Evolutionary conservation across 108 stramenopile species (phyloP), one percentile per base, ranked within the genome.

Genomic region (Nitzschia inconspicua): DNA sequence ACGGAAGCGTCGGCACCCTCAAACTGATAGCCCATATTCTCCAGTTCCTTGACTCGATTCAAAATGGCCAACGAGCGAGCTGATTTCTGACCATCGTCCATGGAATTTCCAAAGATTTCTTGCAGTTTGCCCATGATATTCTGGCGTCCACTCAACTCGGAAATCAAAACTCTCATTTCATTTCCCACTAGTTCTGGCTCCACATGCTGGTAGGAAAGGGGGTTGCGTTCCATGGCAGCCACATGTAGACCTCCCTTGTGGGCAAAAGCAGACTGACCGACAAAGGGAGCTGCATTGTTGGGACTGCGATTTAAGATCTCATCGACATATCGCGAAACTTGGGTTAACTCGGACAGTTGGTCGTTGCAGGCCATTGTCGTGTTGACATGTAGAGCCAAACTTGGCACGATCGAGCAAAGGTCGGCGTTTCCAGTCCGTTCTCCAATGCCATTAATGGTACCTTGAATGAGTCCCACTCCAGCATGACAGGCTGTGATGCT

Each of bases 191-290:
- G 44, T 36, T 73, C 61, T 0, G 96, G 96, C 42, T 97, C 88
- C 42, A 94, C 69, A 66, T 95, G 93, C 62, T 95, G 93, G 77
- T 95, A 97, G 6, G 83, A 84, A 30, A 76, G 60, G 0, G 91
- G 86, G 37, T 68, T 76, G 10, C 89, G 75, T 73, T 91, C 86
- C 81, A 97, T 78, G 26, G 96, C 96, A 6, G 91, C 87, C 19
- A 94, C 96, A 65, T 95, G 94, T 37, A 97, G 66, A 10, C 96
- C 96, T 26, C 96, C 96, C 80, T 96, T 96, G 75, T 96, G 96
- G 11, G 96, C 96, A 82, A 96, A 96, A 3, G 96, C 94, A 10
- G 82, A 85, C 5, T 72, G 57, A n/a, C 96, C 96, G 16, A 95
- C 94, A 50, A 68, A 96, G 0, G 96, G 96, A 3, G 83, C 79